Evolutionary conservation across 106 monocot species (phyloP), one percentile per base, ranked within the genome.

Genomic region (Triglochin maritima): DNA sequence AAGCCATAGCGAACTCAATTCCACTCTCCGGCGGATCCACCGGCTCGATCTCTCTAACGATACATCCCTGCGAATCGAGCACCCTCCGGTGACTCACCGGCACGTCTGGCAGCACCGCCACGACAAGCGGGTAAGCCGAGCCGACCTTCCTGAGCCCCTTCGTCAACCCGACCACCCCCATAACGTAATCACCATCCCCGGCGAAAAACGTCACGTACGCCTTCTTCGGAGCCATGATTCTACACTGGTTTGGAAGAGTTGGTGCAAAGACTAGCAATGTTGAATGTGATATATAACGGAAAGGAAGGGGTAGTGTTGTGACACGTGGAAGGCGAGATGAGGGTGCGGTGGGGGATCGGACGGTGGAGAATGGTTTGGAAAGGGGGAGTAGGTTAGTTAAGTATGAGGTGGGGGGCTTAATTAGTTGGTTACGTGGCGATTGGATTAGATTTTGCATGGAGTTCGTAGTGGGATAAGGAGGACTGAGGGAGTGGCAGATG

Each of bases 61-160:
- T 44, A 50, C 74, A 74, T 12, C 74, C 74, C n/a, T 74, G 74
- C 12, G 49, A 42, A 17, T 47, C 13, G 48, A 74, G 49, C 4
- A 74, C 58, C 46, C 43, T 45, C 5, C 67, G 59, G 58, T 74
- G 66, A 11, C 7, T 41, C 11, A 42, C 51, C n/a, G 67, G 74
- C 10, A 74, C 74, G 49, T 74, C 74, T 3, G 67, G 67, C 41
- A 74, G 49, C 44, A 46, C 66, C 10, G 67, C 74, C 47, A 74
- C 74, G 44, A 67, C 67, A 14, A 74, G 66, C 13, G 57, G 59
- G 50, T 67, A 65, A 5, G 29, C 66, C 3, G 56, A 57, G 43
- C 48, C 17, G 7, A 74, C 74, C 74, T 74, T 74, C 46, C 74
- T 46, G 43, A 74, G 66, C 11, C 74, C 74, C 65, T 74, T 74